These are phyloP conservation scores for Sechiopsis laciniata DNA, from an alignment of 306 rosid species.

Conservation along the genomic window DNA sequence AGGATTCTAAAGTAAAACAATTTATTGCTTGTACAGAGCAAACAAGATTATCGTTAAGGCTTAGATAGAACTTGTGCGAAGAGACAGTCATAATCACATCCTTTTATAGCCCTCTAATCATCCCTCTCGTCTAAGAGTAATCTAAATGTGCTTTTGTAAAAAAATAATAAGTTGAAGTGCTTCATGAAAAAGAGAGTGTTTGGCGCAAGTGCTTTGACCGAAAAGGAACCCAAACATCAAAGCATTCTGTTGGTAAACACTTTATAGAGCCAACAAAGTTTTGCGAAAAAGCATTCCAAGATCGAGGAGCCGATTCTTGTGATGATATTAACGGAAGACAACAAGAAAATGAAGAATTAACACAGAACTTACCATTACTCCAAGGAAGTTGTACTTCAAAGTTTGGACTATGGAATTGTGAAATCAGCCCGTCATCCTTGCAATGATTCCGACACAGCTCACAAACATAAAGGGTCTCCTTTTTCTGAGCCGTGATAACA, in stretches of 20 bases:
- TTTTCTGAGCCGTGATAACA: slow-evolving; percentile 34
- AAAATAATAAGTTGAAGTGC: no score
- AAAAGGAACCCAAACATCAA: neutral
- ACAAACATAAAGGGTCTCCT: slow-evolving; percentile 48
- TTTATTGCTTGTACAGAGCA: neutral
- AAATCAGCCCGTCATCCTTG: slow-evolving; percentile 34
- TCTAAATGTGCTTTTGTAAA: neutral
- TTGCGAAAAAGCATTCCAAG: neutral
- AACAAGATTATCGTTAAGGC: neutral
- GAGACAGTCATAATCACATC: neutral
- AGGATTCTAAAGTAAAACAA: neutral
- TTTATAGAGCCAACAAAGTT: neutral
- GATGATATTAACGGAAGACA: neutral
- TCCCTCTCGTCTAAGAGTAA: neutral
- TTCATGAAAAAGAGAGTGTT: no score
- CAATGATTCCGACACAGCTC: slow-evolving; percentile 80
- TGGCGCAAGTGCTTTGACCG: no score
- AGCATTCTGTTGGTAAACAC: neutral
- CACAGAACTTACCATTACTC: slow-evolving; percentile 75
- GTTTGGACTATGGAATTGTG: slow-evolving; percentile 35
- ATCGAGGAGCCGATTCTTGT: neutral
- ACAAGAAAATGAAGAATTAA: neutral
- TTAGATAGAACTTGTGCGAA: neutral
- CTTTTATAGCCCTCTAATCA: neutral
- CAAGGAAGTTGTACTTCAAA: slow-evolving; percentile 33